Percentiles rank a stretch among this genome's conserved stretches.
Evolutionary conservation across 768 basidiomycete genomes (phyloP).

Genomic region (Auricularia auricula-judae): DNA sequence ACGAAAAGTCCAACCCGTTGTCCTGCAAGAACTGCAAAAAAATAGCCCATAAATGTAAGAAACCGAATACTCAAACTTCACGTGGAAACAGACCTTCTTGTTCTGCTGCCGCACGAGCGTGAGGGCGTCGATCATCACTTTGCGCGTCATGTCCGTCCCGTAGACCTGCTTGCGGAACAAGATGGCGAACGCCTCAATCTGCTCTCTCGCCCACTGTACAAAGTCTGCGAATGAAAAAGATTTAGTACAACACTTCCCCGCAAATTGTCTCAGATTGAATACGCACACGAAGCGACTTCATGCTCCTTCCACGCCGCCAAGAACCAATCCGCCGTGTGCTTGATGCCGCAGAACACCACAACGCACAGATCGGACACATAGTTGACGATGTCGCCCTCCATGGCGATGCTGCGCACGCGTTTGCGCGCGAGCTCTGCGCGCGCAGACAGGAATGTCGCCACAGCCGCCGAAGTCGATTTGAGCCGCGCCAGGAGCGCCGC

Average conservation of each 20-base stretch:
- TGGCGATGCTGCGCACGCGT: slow-evolving; percentile 72
- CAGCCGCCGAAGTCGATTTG: slow-evolving; percentile 65
- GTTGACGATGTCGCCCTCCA: slow-evolving; percentile 76
- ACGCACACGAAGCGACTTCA: slow-evolving; percentile 80
- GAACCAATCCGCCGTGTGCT: slow-evolving; percentile 98
- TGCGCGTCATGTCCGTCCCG: slow-evolving; percentile 60
- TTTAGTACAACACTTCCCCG: too few species aligned
- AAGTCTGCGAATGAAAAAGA: slow-evolving; percentile 47
- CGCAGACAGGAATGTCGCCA: slow-evolving; percentile 72
- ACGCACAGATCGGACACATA: slow-evolving; percentile 83
- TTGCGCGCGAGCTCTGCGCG: slow-evolving; percentile 62
- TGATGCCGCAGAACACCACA: slow-evolving; percentile 88
- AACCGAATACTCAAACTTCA: background rate
- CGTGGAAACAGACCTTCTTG: slow-evolving; percentile 48
- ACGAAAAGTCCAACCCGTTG: slow-evolving; percentile 88
- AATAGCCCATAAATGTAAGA: background rate
- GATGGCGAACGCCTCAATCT: slow-evolving; percentile 71
- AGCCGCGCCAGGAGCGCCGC: slow-evolving; percentile 66
- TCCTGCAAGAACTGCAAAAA: slow-evolving; percentile 67
- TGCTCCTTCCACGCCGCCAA: slow-evolving; percentile 92
- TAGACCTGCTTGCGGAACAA: slow-evolving; percentile 90
- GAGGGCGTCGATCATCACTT: slow-evolving; percentile 67
- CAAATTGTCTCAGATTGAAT: too few species aligned
- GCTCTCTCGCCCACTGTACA: slow-evolving; percentile 85
- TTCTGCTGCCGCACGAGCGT: slow-evolving; percentile 71